Evolutionary conservation across 768 basidiomycete species (phyloP).

Genomic region (Lactarius akahatsu): DNA sequence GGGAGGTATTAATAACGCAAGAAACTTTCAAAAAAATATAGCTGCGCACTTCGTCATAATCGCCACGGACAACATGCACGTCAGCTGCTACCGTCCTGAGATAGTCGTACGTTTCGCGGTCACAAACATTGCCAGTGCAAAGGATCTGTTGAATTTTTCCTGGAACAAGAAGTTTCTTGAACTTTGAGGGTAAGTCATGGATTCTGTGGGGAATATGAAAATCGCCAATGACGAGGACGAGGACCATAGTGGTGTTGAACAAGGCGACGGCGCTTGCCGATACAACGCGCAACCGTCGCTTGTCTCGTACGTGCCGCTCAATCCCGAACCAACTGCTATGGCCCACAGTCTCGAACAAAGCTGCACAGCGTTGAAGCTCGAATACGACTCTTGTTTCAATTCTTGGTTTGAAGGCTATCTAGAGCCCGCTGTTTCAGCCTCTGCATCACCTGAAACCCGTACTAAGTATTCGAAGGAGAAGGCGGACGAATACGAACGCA

Average conservation of each 20-base stretch:
- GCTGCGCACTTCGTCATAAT: slow-evolving; percentile 85
- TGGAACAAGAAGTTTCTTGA: slow-evolving; percentile 85
- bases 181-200: slow-evolving; percentile 92
- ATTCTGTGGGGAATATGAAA: slow-evolving; percentile 90
- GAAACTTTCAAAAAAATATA: neutral
- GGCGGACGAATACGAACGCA: slow-evolving; percentile 82
- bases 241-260: slow-evolving; percentile 56
- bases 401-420: slow-evolving; percentile 98
- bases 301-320: neutral
- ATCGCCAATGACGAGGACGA: slow-evolving; percentile 96
- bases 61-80: slow-evolving; percentile 88
- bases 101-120: slow-evolving; percentile 97
- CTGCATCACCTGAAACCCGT: slow-evolving; percentile 45
- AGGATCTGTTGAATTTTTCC: slow-evolving; percentile 98
- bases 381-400: slow-evolving; percentile 95
- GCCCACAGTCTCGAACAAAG: slow-evolving; percentile 75
- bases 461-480: slow-evolving; percentile 69
- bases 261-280: neutral
- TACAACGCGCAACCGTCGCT: neutral
- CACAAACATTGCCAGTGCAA: slow-evolving; percentile 96
- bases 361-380: slow-evolving; percentile 87
- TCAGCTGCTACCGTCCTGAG: slow-evolving; percentile 91
- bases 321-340: slow-evolving; percentile 42
- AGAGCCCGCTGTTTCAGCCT: slow-evolving; percentile 61
- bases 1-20: neutral